Evolutionary conservation across 306 rosid genomes (phyloP).

Genomic region (Lathyrus tuberosus): DNA sequence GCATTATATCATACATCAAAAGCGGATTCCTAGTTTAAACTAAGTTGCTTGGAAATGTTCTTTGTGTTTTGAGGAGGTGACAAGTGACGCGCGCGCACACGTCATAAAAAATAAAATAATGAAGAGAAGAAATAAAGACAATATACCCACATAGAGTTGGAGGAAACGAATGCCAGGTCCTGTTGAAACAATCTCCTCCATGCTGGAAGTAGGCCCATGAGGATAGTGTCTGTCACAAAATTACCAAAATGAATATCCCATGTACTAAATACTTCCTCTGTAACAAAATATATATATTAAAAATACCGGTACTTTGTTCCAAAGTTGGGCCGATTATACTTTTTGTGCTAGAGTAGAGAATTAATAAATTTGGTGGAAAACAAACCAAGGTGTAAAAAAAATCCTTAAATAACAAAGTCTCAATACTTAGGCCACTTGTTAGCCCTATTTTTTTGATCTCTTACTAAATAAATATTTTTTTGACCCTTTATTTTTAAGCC

Average conservation of each 20-base stretch:
- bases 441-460: too few species aligned
- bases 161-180: conserved; percentile 98
- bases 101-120: conserved; percentile 10
- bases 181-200: conserved; percentile 94
- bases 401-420: too few species aligned
- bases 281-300: too few species aligned
- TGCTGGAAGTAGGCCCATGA: conserved; percentile 91
- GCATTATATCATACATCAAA: neutral
- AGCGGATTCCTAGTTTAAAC: too few species aligned
- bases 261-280: neutral
- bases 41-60: neutral
- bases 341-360: too few species aligned
- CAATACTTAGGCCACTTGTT: too few species aligned
- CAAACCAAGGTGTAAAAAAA: too few species aligned
- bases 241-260: conserved; percentile 18
- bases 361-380: conserved; percentile 30
- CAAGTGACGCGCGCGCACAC: conserved; percentile 4
- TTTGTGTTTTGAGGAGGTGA: neutral
- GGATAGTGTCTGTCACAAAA: conserved; percentile 71
- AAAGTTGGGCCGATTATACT: neutral
- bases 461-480: too few species aligned
- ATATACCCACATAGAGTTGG: conserved; percentile 74
- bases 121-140: conserved; percentile 8
- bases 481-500: too few species aligned
- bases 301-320: neutral